Percentiles rank a stretch among this genome's conserved stretches.
These are phyloP conservation scores for Aspergillus chevalieri DNA, from an alignment of 2,329 filamentous ascomycete genomes.

Conservation along the genomic window DNA sequence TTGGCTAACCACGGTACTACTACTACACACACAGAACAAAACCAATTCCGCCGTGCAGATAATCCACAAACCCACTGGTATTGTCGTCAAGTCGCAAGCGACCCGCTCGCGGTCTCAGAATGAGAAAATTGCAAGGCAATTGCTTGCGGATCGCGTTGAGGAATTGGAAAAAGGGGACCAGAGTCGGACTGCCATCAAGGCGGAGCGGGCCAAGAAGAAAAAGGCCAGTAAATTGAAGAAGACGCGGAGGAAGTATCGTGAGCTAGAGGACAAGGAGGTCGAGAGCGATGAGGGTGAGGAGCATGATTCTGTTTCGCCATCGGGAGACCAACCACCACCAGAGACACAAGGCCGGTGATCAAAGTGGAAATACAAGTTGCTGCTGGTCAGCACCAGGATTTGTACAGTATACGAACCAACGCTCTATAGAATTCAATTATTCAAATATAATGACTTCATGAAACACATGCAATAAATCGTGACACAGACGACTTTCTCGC, in stretches of 20 bases:
- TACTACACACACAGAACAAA: slow-evolving; percentile 60
- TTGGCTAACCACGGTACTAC: slow-evolving; percentile 12
- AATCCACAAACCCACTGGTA: slow-evolving; percentile 79
- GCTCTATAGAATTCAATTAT: not conserved
- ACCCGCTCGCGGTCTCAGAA: slow-evolving; percentile 85
- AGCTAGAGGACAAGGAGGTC: slow-evolving; percentile 23
- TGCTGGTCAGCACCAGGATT: not conserved
- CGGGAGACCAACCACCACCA: too few species aligned
- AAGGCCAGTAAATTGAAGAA: slow-evolving; percentile 42
- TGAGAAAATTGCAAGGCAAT: slow-evolving; percentile 70
- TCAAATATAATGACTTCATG: not conserved
- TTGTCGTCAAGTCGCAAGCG: slow-evolving; percentile 90
- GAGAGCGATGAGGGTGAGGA: slow-evolving; percentile 3
- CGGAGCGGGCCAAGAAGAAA: slow-evolving; percentile 65
- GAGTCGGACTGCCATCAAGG: slow-evolving; percentile 75
- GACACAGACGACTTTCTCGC: not conserved
- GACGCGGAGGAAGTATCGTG: slow-evolving; percentile 39
- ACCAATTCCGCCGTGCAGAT: slow-evolving; percentile 92
- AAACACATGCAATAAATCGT: slow-evolving; percentile 3
- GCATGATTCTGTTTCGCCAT: not conserved
- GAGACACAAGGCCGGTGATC: not conserved
- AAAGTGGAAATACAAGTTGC: not conserved
- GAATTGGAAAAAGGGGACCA: slow-evolving; percentile 65
- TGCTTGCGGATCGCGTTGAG: slow-evolving; percentile 75
- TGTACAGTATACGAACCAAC: not conserved